Conservation (phyloP, 1,284 basidiomycete species). For the Ustilago cynodontis region DNA sequence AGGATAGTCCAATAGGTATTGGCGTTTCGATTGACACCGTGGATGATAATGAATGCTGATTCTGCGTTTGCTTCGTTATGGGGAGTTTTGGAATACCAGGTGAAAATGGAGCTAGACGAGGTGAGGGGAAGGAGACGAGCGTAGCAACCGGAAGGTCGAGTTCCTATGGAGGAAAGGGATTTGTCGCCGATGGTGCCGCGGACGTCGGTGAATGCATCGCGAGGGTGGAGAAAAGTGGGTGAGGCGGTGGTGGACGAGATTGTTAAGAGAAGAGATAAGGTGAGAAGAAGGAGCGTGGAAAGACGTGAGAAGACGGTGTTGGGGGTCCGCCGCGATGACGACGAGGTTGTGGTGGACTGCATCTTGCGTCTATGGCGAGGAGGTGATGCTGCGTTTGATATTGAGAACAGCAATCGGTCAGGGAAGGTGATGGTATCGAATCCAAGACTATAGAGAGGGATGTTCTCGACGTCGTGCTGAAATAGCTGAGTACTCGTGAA, state of each 20-base stretch:
- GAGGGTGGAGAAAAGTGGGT: background rate
- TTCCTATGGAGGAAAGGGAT: slow-evolving; percentile 12
- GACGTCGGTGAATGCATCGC: slow-evolving; percentile 40
- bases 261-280: background rate
- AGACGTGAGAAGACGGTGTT: background rate
- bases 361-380: background rate
- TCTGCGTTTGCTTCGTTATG: slow-evolving; percentile 42
- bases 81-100: slow-evolving; percentile 54
- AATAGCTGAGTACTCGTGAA: background rate
- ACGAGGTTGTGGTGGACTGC: background rate
- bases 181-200: slow-evolving; percentile 31
- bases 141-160: slow-evolving; percentile 26
- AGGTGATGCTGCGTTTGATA: background rate
- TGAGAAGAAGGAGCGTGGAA: slow-evolving; percentile 10
- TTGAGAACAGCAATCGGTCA: too few species aligned
- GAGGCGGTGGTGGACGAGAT: background rate
- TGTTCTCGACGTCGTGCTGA: background rate
- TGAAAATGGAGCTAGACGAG: slow-evolving; percentile 27
- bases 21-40: slow-evolving; percentile 58
- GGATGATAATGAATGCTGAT: slow-evolving; percentile 55
- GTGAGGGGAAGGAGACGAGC: slow-evolving; percentile 26
- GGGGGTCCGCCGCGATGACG: background rate
- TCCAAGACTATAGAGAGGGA: background rate
- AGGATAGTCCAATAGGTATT: slow-evolving; percentile 49
- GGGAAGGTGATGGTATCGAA: background rate